A percentile compares a stretch with the other conserved stretches of the same genome.
Evolutionary conservation across 805 yeast species (phyloP).

Genomic region (Wickerhamiella azymoides): DNA sequence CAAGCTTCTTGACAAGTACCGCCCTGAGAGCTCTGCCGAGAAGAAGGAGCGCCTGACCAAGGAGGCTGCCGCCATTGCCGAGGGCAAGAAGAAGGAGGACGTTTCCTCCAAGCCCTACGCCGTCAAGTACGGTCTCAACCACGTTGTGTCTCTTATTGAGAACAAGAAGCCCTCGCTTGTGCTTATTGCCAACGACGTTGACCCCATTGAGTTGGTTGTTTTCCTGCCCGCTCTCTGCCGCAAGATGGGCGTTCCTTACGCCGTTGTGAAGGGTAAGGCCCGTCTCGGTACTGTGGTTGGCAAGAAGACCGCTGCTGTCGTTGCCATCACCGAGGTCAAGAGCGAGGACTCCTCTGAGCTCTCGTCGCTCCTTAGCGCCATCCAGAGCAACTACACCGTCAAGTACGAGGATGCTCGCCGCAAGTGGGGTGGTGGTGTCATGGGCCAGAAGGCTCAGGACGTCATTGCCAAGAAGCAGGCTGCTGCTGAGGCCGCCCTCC

Average conservation of each 20-base stretch:
- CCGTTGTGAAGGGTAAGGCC: slow-evolving; percentile 96
- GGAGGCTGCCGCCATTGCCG: slow-evolving; percentile 96
- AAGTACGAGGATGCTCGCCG: slow-evolving; percentile 92
- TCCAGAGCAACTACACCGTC: slow-evolving; percentile 84
- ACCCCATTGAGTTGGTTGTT: slow-evolving; percentile 94
- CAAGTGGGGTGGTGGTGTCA: slow-evolving; percentile 99
- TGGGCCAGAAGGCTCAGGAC: slow-evolving; percentile 88
- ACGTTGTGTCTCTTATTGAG: slow-evolving; percentile 92
- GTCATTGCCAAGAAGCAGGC: slow-evolving; percentile 66
- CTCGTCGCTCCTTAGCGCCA: slow-evolving; percentile 82
- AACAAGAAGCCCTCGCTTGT: slow-evolving; percentile 98
- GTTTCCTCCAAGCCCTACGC: slow-evolving; percentile 94
- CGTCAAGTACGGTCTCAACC: slow-evolving; percentile 98
- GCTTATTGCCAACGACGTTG: slow-evolving; percentile 96
- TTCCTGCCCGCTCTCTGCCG: slow-evolving; percentile 98
- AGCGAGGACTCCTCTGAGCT: slow-evolving; percentile 91
- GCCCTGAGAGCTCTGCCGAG: slow-evolving; percentile 95
- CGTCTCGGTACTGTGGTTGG: slow-evolving; percentile 95
- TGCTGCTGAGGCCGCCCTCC: slow-evolving; percentile 31
- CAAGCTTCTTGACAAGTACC: slow-evolving; percentile 96
- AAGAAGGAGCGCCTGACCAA: slow-evolving; percentile 98
- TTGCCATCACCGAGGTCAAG: slow-evolving; percentile 90
- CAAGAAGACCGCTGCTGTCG: slow-evolving; percentile 95
- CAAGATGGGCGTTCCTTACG: slow-evolving; percentile 99
- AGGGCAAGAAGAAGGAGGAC: slow-evolving; percentile 93